Evolutionary conservation across 495 filamentous ascomycete species (phyloP), one percentile per base, ranked within the genome.

Genomic region (Pyrenula massariospora): DNA sequence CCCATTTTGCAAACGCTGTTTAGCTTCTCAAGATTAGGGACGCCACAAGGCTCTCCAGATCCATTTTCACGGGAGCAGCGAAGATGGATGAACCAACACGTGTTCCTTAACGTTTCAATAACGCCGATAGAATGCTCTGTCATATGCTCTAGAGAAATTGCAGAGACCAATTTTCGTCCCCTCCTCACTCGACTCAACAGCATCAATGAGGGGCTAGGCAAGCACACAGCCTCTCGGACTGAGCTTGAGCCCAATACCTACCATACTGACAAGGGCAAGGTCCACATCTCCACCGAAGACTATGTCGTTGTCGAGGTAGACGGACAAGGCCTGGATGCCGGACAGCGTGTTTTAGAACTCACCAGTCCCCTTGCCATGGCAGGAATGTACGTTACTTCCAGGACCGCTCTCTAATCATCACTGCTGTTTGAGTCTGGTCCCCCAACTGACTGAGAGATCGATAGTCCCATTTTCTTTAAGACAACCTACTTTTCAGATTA

Each of bases 401-500:
- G n/a, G n/a, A n/a, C n/a, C n/a, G n/a, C n/a, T n/a, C n/a, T n/a
- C n/a, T n/a, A n/a, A n/a, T n/a, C n/a, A n/a, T n/a, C n/a, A n/a
- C n/a, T n/a, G n/a, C n/a, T n/a, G n/a, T n/a, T n/a, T n/a, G n/a
- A n/a, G n/a, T n/a, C 48, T 52, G 15, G 47, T 12, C 11, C 11
- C 52, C 19, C 19, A 8, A 52, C 22, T 52, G 22, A 21, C n/a
- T 11, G 11, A 8, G 5, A n/a, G n/a, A 52, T 52, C 22, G 19
- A 56, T 55, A 86, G 85, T 31, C 87, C 93, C 47, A 95, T 98
- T 60, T 96, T 97, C 69, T 97, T 98, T 76, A 94, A 96, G 65
- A 95, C 92, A 0, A 97, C 93, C 22, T 98, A 98, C 68, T 96
- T 95, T 66, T 89, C 88, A 12, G 93, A 98, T 70, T 98, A 95